Evolutionary conservation across 179 eudicot species (phyloP).

Genomic region (Amaranthus tricolor): DNA sequence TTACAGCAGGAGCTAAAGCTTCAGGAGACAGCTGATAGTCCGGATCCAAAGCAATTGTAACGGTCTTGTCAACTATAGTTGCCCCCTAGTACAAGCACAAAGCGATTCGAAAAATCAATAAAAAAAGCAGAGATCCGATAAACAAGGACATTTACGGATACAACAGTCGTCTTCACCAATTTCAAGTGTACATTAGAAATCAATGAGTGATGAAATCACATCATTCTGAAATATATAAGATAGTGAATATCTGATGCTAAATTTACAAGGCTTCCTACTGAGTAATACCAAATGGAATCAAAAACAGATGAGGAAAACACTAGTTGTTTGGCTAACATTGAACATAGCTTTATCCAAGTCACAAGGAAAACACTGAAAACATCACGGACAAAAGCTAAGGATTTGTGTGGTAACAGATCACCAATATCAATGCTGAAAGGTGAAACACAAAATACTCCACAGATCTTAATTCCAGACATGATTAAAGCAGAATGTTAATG

Average conservation of each 20-base stretch:
- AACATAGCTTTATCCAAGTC: too few relatives aligned
- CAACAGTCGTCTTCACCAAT: neutral
- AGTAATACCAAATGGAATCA: too few relatives aligned
- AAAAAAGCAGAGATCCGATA: neutral
- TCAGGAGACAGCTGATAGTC: constrained; percentile 71
- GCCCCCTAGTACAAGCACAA: constrained; percentile 59
- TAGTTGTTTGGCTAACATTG: too few relatives aligned
- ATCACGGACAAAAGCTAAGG: too few relatives aligned
- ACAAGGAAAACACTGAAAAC: too few relatives aligned
- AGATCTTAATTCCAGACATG: too few relatives aligned
- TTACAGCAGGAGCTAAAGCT: constrained; percentile 62
- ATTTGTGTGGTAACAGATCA: too few relatives aligned
- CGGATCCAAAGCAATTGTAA: constrained; percentile 55
- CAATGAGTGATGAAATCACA: neutral
- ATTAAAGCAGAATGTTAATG: too few relatives aligned
- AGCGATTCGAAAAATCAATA: neutral
- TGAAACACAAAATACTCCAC: too few relatives aligned
- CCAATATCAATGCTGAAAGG: too few relatives aligned
- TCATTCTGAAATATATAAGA: neutral
- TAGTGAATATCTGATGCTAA: neutral
- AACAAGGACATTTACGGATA: neutral
- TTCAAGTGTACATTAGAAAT: neutral
- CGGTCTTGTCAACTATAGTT: constrained; percentile 69
- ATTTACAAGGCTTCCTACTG: too few relatives aligned
- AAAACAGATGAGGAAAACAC: too few relatives aligned